phyloP scores from a whole-genome alignment of 176 grass and related monocot species.

The Pharus latifolius region DNA sequence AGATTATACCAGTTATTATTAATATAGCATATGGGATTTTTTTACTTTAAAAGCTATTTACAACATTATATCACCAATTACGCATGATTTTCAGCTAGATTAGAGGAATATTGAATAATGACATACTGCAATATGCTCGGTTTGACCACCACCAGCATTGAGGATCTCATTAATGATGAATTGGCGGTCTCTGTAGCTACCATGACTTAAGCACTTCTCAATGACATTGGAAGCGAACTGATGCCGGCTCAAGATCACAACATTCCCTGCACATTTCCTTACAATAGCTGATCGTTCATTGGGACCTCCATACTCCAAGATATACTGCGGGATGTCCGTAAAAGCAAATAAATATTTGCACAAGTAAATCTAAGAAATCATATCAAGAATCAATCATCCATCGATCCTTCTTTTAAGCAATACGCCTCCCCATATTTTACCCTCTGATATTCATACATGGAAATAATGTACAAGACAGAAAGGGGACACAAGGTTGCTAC shows the following conservation, averaged over 20 bases:
- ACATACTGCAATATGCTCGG: slow-evolving; percentile 29
- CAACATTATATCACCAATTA: background rate
- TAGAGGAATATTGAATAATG: background rate
- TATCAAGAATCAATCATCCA: background rate
- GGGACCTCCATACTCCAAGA: slow-evolving; percentile 39
- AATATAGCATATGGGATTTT: no score
- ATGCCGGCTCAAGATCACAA: slow-evolving; percentile 37
- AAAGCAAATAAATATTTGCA: background rate
- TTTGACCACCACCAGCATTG: background rate
- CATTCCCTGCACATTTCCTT: background rate
- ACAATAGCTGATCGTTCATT: slow-evolving; percentile 13
- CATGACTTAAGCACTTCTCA: slow-evolving; percentile 31
- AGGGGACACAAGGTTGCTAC: no score
- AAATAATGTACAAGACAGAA: no score
- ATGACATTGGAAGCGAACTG: slow-evolving; percentile 51
- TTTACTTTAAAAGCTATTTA: no score
- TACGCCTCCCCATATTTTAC: background rate
- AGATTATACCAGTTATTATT: no score
- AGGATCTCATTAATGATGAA: slow-evolving; percentile 36
- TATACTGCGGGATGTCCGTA: slow-evolving; percentile 3
- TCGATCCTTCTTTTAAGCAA: no score
- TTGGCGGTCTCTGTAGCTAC: slow-evolving; percentile 15
- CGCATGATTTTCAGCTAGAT: background rate
- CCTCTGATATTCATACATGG: no score
- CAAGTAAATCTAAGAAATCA: background rate